Evolutionary conservation across 306 rosid genomes (phyloP), one percentile per base, ranked within the genome.

Genomic region (Vigna trinervia): DNA sequence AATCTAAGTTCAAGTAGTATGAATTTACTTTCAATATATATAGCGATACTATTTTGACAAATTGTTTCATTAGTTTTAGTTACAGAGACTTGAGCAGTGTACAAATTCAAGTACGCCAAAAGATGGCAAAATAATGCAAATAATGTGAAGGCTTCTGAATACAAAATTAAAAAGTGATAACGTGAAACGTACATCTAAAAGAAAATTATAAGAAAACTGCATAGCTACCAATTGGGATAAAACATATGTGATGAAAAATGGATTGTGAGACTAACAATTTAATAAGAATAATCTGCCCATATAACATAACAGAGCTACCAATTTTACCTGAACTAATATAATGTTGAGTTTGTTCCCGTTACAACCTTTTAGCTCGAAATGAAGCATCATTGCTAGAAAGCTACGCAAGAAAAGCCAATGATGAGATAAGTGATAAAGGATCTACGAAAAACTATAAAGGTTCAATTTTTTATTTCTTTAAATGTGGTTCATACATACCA

Each of bases 1-100:
- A 78, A 66, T 58, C 28, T 20, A 28, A 71, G 51, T 41, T 12
- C 23, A 43, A 75, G 26, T 12, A 69, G 54, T 38, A 67, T 32
- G 36, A 43, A 76, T 86, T 71, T 86, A 93, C 98, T 85, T 93
- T 93, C 84, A 93, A 85, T 84, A 93, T 91, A 61, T 84, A 93
- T 91, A 61, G 91, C 92, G 97, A 93, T 93, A 77, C 98, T 91
- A 83, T 93, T 93, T 90, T 93, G 97, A 71, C 98, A 93, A 69
- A 93, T 87, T 8, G 98, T 91, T 93, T 93, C 98, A 73, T 94
- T 93, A 64, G 98, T 85, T 85, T 91, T 93, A 74, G 98, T 75
- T 58, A 71, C 6, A 72, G 17, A 68, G 1, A 68, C 17, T 67
- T 32, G 11, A 45, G 71, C 8, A 84, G 66, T 17, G 47, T n/a